Conservation (phyloP, 805 yeast species). For the Yamadazyma olivae region DNA sequence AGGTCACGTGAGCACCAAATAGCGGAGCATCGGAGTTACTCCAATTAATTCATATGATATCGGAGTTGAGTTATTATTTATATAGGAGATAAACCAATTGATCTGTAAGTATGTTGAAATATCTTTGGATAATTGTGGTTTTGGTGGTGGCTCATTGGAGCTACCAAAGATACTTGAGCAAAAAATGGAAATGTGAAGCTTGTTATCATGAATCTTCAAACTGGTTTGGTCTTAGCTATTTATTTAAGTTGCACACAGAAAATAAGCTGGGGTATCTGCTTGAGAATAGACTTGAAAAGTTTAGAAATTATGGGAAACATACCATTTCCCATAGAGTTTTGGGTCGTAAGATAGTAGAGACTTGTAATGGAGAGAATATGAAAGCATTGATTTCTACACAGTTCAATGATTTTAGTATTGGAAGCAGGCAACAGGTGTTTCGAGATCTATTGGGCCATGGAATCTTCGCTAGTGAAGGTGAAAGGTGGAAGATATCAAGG, state of each 20-base stretch:
- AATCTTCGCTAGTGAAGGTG: conserved; percentile 35
- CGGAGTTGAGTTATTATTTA: no score
- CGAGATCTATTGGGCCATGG: conserved; percentile 35
- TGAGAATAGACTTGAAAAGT: not conserved
- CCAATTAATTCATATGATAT: no score
- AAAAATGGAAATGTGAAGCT: conserved; percentile 10
- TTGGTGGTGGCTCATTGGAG: no score
- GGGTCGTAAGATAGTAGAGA: conserved; percentile 14
- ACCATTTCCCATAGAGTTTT: conserved; percentile 1
- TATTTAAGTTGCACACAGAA: not conserved
- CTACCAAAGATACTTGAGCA: no score
- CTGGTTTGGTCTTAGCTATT: conserved; percentile 2
- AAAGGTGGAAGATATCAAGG: conserved; percentile 36
- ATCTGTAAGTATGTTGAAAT: no score
- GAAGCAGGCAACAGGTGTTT: conserved; percentile 24
- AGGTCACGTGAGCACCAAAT: no score
- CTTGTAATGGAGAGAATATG: conserved; percentile 34
- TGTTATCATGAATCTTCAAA: conserved; percentile 1
- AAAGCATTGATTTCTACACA: conserved; percentile 36
- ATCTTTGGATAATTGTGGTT: no score
- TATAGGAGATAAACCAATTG: no score
- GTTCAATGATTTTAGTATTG: conserved; percentile 33
- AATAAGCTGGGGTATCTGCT: conserved; percentile 6
- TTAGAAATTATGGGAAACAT: not conserved
- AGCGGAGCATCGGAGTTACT: no score